Evolutionary conservation across 2,329 filamentous ascomycete genomes (phyloP), one percentile per base, ranked within the genome.

Genomic region (Cladosporium cucumerinum): DNA sequence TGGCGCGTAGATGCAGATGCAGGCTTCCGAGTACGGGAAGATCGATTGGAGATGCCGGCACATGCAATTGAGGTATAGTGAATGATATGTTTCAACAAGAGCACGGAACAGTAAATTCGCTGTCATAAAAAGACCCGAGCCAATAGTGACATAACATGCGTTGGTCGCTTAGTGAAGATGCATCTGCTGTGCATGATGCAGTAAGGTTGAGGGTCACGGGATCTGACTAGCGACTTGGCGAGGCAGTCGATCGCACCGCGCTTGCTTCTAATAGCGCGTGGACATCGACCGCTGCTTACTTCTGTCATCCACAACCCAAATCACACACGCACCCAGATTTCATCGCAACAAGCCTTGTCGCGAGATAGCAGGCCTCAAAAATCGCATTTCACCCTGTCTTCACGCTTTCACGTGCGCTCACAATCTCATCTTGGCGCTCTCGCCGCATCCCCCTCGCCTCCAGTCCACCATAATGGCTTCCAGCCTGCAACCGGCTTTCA

Each of bases 401-500:
- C 57, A 61, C 28, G 46, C 46, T 25, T 52, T 25, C 28, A 61
- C 21, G 58, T 51, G 49, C 25, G 32, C 58, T 51, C 58, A 30
- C 30, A 30, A n/a, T 16, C 14, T 21, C 43, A 18, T 26, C 57
- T 25, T 32, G 25, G 14, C 36, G 36, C 25, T 4, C 2, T 21
- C 25, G 34, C 26, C 58, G 43, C 34, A 43, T n/a, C 10, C 21
- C 51, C 32, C 34, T 52, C 28, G 46, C 43, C 36, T 28, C 51
- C 23, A 43, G 34, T 28, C 55, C 57, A n/a, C 30, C 48, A 18
- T 58, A 21, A 64, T 64, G 62, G 55, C 62, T 64, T 58, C 54
- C 58, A 51, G 55, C 52, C 74, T 75, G 74, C 64, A 71, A 62
- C 76, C 80, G 59, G 78, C 81, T 61, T 84, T 79, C 71, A 81